Base-by-base conservation (phyloP, 1,284 basidiomycete genomes). In the Omphalotus olearius region DNA sequence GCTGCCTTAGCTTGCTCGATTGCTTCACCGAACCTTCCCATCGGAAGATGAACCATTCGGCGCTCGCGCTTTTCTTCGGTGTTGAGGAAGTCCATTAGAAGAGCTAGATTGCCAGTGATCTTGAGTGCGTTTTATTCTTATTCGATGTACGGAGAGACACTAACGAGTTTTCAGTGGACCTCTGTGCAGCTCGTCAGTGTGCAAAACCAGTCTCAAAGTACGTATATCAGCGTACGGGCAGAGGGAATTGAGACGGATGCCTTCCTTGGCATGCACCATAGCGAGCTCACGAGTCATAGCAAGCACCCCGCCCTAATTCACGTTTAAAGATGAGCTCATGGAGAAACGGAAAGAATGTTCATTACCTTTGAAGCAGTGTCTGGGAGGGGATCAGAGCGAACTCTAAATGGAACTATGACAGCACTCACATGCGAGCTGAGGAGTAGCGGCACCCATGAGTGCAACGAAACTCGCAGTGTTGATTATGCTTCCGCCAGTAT, bases 251-350 rank as follows among this genome's bases (percentile, higher is more conserved):
- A 98, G 64, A 38, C 95, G 85, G 64, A 98, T 98, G 45, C 94
- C 94, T 73, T 98, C 96, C 54, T 89, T 79, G 36, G 95, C 95
- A 68, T 98, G 96, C 2, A 98, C 91, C 85, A 98, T 96, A 1
- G 96, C 95, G 25, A 98, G 78, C 66, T 98, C 95, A 50, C 95
- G 84, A 9, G 93, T 95, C 93, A 98, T 96, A n/a, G 95, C 91
- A 51, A 98, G 83, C 4, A 98, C 96, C 28, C 88, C 95, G 53
- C 95, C 95, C 85, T 93, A 56, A 30, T 5, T 20, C 4, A 50
- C 6, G 44, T 39, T 36, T 18, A 13, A 35, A 11, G 18, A 37
- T 2, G 17, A 13, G 18, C 23, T n/a, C 33, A n/a, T 33, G 35
- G 9, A 53, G 43, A 45, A 37, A 39, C 26, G 45, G 30, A 33